phyloP scores from a whole-genome alignment of 768 basidiomycete genomes.

The Leccinum arenicola region DNA sequence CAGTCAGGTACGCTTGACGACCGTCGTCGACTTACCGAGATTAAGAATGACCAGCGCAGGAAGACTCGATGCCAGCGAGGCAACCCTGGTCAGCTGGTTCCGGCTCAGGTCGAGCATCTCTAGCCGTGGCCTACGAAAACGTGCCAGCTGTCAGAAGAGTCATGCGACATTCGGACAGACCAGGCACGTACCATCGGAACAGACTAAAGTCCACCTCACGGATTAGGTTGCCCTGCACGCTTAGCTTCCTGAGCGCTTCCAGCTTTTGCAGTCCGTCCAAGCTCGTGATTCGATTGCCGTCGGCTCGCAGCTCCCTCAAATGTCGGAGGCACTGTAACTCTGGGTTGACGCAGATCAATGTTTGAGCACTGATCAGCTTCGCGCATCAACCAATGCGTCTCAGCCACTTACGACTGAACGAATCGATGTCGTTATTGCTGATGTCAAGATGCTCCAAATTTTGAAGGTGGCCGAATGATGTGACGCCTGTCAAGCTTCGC shows the following conservation, averaged over 20 bases:
- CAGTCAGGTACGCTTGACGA: slow-evolving; percentile 14
- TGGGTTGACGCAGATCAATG: slow-evolving; percentile 33
- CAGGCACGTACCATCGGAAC: slow-evolving; percentile 58
- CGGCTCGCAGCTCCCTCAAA: slow-evolving; percentile 86
- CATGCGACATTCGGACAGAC: slow-evolving; percentile 6
- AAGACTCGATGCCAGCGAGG: slow-evolving; percentile 55
- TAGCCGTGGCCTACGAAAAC: slow-evolving; percentile 47
- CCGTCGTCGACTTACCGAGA: slow-evolving; percentile 60
- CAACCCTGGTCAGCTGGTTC: slow-evolving; percentile 61
- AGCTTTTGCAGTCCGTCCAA: slow-evolving; percentile 76
- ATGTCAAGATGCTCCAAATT: slow-evolving; percentile 90
- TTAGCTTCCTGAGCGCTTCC: slow-evolving; percentile 81
- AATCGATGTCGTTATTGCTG: slow-evolving; percentile 85
- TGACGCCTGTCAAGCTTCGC: slow-evolving; percentile 74
- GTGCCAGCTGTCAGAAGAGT: slow-evolving; percentile 10
- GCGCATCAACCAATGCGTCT: neutral
- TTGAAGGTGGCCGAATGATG: slow-evolving; percentile 82
- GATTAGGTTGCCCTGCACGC: slow-evolving; percentile 73
- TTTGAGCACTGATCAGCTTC: neutral
- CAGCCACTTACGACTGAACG: slow-evolving; percentile 69
- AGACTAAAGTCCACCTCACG: slow-evolving; percentile 53
- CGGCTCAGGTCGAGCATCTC: slow-evolving; percentile 82
- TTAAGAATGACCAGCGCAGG: slow-evolving; percentile 71
- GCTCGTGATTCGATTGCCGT: slow-evolving; percentile 75
- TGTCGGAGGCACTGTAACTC: slow-evolving; percentile 83